Evolutionary conservation across 2,329 filamentous ascomycete genomes (phyloP).

Genomic region (Plectosphaerella plurivora): DNA sequence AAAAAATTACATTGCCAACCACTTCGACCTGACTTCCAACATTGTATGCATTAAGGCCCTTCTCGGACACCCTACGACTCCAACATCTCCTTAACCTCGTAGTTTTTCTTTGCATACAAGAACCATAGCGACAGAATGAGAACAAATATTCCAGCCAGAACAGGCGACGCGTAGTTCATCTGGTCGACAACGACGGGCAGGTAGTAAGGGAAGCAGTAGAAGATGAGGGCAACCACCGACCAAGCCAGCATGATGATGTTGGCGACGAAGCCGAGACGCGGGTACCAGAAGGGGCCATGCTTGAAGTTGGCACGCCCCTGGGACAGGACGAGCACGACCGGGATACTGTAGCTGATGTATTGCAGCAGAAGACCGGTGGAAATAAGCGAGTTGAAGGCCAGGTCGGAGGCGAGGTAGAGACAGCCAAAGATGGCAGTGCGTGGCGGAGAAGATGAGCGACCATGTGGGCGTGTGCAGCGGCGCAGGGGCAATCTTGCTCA

Average conservation of each 20-base stretch:
- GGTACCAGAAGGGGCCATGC: slow-evolving; percentile 22
- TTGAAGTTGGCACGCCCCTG: slow-evolving; percentile 17
- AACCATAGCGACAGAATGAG: slow-evolving; percentile 14
- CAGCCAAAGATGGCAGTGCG: slow-evolving; percentile 19
- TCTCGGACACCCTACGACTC: neutral
- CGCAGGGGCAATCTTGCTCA: slow-evolving; percentile 15
- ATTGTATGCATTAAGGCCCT: too few relatives aligned
- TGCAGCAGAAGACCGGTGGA: slow-evolving; percentile 17
- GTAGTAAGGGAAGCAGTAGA: slow-evolving; percentile 22
- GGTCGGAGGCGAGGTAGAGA: slow-evolving; percentile 20
- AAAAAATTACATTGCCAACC: too few relatives aligned
- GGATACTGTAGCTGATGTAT: slow-evolving; percentile 22
- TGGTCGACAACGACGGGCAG: slow-evolving; percentile 10
- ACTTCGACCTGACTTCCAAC: too few relatives aligned
- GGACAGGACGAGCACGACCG: slow-evolving; percentile 15
- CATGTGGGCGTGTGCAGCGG: slow-evolving; percentile 19
- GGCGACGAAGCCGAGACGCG: slow-evolving; percentile 15
- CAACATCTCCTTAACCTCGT: slow-evolving; percentile 16
- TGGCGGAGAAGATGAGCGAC: slow-evolving; percentile 17
- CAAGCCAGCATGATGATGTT: slow-evolving; percentile 19
- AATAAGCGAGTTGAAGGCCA: slow-evolving; percentile 20
- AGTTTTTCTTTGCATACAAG: slow-evolving; percentile 15
- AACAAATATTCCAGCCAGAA: slow-evolving; percentile 13
- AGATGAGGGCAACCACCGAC: slow-evolving; percentile 15
- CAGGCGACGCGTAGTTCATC: slow-evolving; percentile 21